Conservation (phyloP, 176 grass and related monocot species). For the Cocos nucifera region DNA sequence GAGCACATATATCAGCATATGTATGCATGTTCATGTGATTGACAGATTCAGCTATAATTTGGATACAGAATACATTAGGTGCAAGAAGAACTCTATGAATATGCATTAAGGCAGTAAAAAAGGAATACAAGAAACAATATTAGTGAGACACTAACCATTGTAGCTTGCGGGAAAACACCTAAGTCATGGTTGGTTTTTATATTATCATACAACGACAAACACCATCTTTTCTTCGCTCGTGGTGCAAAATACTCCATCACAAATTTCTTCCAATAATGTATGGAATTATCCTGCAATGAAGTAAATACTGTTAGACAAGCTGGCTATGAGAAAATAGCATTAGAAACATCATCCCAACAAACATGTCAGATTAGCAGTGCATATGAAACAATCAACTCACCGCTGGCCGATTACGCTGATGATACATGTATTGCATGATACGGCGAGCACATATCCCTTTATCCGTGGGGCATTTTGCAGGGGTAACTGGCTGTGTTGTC, state of each 20-base stretch:
- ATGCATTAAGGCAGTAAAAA: no score
- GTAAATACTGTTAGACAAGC: neutral
- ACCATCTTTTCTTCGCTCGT: conserved; percentile 84
- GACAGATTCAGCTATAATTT: no score
- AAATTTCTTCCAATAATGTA: conserved; percentile 92
- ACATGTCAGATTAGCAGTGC: neutral
- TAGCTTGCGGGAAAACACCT: conserved; percentile 53
- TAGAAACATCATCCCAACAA: neutral
- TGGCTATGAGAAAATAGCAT: neutral
- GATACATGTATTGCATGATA: conserved; percentile 89
- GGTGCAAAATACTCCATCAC: conserved; percentile 93
- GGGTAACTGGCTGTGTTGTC: conserved; percentile 37
- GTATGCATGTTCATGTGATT: no score
- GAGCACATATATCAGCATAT: no score
- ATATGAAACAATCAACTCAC: conserved; percentile 32
- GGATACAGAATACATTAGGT: no score
- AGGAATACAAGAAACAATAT: conserved; percentile 1
- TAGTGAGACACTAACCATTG: conserved; percentile 33
- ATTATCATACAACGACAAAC: conserved; percentile 84
- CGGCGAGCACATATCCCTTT: conserved; percentile 74
- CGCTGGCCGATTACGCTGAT: conserved; percentile 67
- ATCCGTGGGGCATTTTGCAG: conserved; percentile 51
- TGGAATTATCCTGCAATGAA: conserved; percentile 60
- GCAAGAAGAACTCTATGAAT: no score
- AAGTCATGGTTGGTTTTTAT: conserved; percentile 43